Evolutionary conservation across 345 rosid genomes (phyloP), one percentile per base, ranked within the genome.

Genomic region (Clausena lansium): DNA sequence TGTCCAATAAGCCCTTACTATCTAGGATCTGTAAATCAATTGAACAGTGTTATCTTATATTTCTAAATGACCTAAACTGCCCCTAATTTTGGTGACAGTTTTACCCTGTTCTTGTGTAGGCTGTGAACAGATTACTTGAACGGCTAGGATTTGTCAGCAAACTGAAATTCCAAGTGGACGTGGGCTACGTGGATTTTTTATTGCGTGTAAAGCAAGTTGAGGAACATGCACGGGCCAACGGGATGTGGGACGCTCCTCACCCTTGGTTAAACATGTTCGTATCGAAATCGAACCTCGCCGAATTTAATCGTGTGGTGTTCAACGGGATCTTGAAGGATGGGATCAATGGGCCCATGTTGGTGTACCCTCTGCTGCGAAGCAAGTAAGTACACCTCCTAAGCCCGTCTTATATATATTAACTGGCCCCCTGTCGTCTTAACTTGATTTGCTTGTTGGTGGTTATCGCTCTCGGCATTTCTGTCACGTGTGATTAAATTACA

Each of bases 261-360:
- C 99, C 99, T 28, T 95, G 99, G 99, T 75, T 95, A 80, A 95
- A 95, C 79, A 78, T 95, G 70, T 89, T 93, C 67, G 91, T 95
- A 65, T 90, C 99, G 11, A 86, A 84, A 60, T 61, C 76, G 0
- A 87, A 89, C 77, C 91, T 95, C 10, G 89, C 66, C 2, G 82
- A 84, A 0, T 95, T 94, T n/a, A 89, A 92, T 86, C 93, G 86
- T 63, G 70, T 22, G 84, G 92, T 95, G 73, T 95, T 95, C 76
- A 90, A 90, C 72, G 71, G 60, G 69, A 81, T 89, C 62, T 79
- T 94, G 67, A 92, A 87, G 79, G 82, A 86, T 20, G 99, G 99
- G 19, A 85, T 95, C 24, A 93, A 90, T 30, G 99, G 99, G 64
- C 99, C 98, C 74, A 90, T 95, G 91, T 84, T 95, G 7, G 86